These are phyloP conservation scores for Rhinocladiella mackenziei DNA, from an alignment of 2,329 filamentous ascomycete species.

Conservation along the genomic window DNA sequence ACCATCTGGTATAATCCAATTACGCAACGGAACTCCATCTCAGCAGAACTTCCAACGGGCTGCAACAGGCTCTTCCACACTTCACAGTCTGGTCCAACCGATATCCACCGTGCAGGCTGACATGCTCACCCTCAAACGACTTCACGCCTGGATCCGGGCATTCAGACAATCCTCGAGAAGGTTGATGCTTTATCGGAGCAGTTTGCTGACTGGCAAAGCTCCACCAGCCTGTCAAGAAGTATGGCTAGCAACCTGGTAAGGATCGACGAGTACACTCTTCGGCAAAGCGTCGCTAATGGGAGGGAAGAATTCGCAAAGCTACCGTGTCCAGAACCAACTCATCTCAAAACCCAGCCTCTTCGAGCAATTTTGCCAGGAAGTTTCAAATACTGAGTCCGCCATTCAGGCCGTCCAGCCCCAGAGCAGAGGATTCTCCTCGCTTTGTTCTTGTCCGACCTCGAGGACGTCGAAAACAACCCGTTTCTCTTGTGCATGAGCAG, in stretches of 20 bases:
- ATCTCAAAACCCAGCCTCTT: constrained; percentile 6
- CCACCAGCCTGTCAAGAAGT: not conserved
- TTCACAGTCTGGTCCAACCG: not conserved
- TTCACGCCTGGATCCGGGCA: not conserved
- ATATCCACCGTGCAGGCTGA: not conserved
- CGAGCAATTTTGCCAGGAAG: constrained; percentile 1
- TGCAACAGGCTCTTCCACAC: not conserved
- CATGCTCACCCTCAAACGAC: not conserved
- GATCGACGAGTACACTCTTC: not conserved
- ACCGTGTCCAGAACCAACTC: constrained; percentile 2
- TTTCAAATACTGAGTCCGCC: not conserved
- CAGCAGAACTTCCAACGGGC: not conserved
- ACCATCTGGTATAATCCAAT: no score
- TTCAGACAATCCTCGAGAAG: not conserved
- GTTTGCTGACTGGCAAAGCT: not conserved
- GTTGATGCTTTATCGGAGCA: not conserved
- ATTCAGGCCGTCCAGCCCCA: not conserved
- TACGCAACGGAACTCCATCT: no score
- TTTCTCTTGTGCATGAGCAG: not conserved
- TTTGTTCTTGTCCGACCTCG: not conserved
- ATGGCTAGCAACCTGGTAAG: not conserved
- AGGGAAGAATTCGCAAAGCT: not conserved
- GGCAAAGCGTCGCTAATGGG: not conserved
- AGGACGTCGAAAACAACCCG: not conserved
- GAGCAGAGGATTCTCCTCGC: not conserved